Base-by-base conservation (phyloP, 75 land plant genomes). In the Sequoia sempervirens region DNA sequence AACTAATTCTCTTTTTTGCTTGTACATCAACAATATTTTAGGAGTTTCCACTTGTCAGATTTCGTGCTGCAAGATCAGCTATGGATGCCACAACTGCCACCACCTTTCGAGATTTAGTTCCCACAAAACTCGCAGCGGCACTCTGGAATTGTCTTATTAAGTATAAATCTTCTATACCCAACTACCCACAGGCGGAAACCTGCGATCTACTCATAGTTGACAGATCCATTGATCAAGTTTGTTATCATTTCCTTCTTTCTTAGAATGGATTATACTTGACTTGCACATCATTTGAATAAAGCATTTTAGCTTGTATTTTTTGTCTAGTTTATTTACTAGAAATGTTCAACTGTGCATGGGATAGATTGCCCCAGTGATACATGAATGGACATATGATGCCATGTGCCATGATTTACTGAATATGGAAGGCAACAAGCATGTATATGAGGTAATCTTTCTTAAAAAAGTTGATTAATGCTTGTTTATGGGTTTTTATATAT, bases 361-460 rank as follows among this genome's bases (percentile, higher is more conserved):
- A 47, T 79, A 96, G 99, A 90, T 98, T 87, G 99, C 99, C 82
- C 99, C 99, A 11, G 82, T 98, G 13, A 98, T 98, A 69, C 99
- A 98, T 90, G 99, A 96, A 85, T 98, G 99, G 99, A 96, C 99
- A n/a, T 98, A 98, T 91, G 99, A 96, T 90, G 99, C 99, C 32
- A 96, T 98, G 94, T 98, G 99, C 86, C 99, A 95, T 91, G 99
- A 98, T 84, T 86, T 98, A 61, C 85, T 98, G 28, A 90, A 92
- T 73, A 88, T 98, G 91, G 99, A 95, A 6, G 99, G 99, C 41
- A 98, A 93, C 86, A 96, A 95, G 83, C 96, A 95, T 89, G 85
- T 88, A 9, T 91, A 96, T 83, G 96, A 98, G 97, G 99, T 95
- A 90, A 61, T 54, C 64, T 9, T 84, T 81, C 79, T 2, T 47